A percentile compares a stretch with the other conserved stretches of the same genome.
Evolutionary conservation across 495 filamentous ascomycete species (phyloP).

Genomic region (Ramalina intermedia): DNA sequence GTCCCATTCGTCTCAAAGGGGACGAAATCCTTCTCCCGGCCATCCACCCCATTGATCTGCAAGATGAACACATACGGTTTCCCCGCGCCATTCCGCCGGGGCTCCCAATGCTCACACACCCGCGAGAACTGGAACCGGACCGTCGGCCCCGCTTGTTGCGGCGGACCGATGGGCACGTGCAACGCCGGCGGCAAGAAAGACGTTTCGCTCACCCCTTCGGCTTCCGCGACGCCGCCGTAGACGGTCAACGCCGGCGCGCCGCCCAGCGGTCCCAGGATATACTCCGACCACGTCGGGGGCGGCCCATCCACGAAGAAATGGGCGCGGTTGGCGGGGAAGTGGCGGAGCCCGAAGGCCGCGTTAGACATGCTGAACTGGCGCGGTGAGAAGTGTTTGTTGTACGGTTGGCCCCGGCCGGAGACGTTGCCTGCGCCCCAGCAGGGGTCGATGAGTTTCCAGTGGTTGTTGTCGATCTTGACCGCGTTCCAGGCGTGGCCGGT

Average conservation of each 20-base stretch:
- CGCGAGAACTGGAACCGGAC: slow-evolving; percentile 65
- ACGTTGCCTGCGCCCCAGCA: slow-evolving; percentile 83
- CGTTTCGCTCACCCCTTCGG: slow-evolving; percentile 48
- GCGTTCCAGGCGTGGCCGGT: slow-evolving; percentile 84
- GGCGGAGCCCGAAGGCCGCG: slow-evolving; percentile 61
- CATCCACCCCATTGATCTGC: slow-evolving; percentile 49
- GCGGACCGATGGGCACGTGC: slow-evolving; percentile 41
- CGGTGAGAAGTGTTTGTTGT: slow-evolving; percentile 53
- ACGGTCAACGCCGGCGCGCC: slow-evolving; percentile 31
- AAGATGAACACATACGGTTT: slow-evolving; percentile 53
- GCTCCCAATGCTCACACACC: slow-evolving; percentile 66
- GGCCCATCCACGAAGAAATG: slow-evolving; percentile 47
- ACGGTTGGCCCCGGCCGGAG: slow-evolving; percentile 34
- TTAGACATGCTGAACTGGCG: slow-evolving; percentile 65
- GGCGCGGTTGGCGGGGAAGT: slow-evolving; percentile 56
- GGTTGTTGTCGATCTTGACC: slow-evolving; percentile 65
- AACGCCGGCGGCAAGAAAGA: slow-evolving; percentile 46
- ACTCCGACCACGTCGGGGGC: slow-evolving; percentile 56
- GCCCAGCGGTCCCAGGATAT: slow-evolving; percentile 39
- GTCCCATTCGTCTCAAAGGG: slow-evolving; percentile 51
- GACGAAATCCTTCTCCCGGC: slow-evolving; percentile 48
- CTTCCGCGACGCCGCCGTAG: slow-evolving; percentile 35
- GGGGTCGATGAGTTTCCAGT: slow-evolving; percentile 83
- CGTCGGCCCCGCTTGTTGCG: slow-evolving; percentile 26
- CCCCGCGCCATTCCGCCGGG: slow-evolving; percentile 45